These are phyloP conservation scores for Plasmodiophora brassicae DNA, from an alignment of 208 protist genomes.

Conservation along the genomic window DNA sequence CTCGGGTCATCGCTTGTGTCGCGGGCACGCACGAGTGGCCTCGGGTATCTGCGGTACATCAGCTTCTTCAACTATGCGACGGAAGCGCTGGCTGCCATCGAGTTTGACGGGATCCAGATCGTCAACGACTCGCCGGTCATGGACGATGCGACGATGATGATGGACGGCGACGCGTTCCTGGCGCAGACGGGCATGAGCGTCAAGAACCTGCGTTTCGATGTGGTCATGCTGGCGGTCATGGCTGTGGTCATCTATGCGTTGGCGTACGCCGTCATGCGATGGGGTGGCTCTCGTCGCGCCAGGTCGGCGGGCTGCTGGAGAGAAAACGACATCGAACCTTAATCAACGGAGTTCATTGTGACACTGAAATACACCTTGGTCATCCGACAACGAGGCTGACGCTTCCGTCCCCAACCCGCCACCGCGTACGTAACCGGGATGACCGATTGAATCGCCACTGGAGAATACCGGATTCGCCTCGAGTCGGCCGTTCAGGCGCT, in stretches of 20 bases:
- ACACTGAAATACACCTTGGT: too few relatives aligned
- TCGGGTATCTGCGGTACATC: background rate
- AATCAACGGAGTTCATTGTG: too few relatives aligned
- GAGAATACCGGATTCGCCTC: too few relatives aligned
- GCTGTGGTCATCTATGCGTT: background rate
- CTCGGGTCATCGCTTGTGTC: background rate
- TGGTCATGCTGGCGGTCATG: background rate
- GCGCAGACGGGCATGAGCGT: background rate
- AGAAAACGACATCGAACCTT: too few relatives aligned
- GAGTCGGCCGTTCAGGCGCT: too few relatives aligned
- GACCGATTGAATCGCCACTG: too few relatives aligned
- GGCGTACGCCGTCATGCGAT: background rate
- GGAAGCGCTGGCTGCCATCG: background rate
- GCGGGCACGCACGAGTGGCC: background rate
- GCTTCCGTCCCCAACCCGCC: too few relatives aligned
- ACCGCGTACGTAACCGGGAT: too few relatives aligned
- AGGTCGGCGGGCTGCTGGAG: too few relatives aligned
- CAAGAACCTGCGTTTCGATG: background rate
- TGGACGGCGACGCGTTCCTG: constrained; percentile 12
- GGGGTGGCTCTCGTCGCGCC: too few relatives aligned
- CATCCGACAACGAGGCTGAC: too few relatives aligned
- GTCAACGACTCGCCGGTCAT: background rate
- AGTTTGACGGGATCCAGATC: background rate
- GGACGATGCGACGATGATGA: background rate
- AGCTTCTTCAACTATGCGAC: background rate